phyloP scores from a whole-genome alignment of 148 eudicot genomes.

The Camellia japonica region DNA sequence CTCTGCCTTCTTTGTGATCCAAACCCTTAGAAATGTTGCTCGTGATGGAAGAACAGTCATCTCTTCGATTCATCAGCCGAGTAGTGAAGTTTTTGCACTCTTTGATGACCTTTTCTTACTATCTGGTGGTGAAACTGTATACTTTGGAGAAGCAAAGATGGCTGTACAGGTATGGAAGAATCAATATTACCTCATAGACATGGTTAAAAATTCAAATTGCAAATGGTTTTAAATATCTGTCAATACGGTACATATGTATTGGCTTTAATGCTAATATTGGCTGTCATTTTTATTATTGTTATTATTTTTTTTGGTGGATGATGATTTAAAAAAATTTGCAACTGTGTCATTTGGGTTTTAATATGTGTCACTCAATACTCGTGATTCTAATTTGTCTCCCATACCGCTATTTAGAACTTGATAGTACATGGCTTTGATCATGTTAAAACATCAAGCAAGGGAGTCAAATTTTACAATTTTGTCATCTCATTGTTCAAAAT shows the following conservation, averaged over 20 bases:
- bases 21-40: constrained; percentile 65
- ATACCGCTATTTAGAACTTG: too few species aligned
- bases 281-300: too few species aligned
- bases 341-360: too few species aligned
- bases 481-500: too few species aligned
- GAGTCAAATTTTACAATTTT: too few species aligned
- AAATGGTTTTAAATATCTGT: neutral
- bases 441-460: too few species aligned
- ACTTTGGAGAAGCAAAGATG: constrained; percentile 72
- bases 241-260: neutral
- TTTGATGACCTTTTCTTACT: constrained; percentile 74
- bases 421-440: too few species aligned
- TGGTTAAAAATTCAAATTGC: neutral
- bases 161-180: constrained; percentile 47
- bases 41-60: constrained; percentile 65
- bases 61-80: constrained; percentile 85
- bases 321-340: too few species aligned
- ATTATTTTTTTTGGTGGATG: too few species aligned
- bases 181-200: neutral
- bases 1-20: constrained; percentile 80
- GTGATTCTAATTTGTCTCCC: too few species aligned
- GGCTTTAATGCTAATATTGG: too few species aligned
- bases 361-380: too few species aligned
- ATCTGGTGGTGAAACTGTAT: constrained; percentile 72
- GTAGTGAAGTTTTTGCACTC: constrained; percentile 84